A percentile compares a stretch with the other conserved stretches of the same genome.
phyloP scores from a whole-genome alignment of 345 rosid genomes.

The Eucalyptus camaldulensis region DNA sequence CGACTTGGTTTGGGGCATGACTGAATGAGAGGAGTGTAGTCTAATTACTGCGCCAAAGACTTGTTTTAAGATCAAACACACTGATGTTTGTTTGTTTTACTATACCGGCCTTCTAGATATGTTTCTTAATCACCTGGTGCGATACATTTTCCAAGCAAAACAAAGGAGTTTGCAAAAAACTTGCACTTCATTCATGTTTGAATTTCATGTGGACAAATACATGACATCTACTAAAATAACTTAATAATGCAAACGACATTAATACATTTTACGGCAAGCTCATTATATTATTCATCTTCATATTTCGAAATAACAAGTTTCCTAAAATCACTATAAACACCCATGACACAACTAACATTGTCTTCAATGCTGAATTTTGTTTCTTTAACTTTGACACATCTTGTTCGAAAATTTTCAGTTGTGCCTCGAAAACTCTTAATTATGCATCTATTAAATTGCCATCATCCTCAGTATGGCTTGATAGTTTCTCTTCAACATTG shows the following conservation, averaged over 20 bases:
- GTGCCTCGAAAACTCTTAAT: too few relatives aligned
- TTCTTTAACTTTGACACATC: background rate
- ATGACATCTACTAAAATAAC: background rate
- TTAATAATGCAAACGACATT: background rate
- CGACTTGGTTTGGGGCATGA: too few relatives aligned
- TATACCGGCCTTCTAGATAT: too few relatives aligned
- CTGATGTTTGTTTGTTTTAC: too few relatives aligned
- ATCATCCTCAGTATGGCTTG: background rate
- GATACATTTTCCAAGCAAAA: background rate
- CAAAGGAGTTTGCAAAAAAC: background rate
- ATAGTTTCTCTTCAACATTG: too few relatives aligned
- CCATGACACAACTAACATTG: background rate
- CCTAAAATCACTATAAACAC: background rate
- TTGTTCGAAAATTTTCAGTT: background rate
- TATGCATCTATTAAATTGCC: background rate
- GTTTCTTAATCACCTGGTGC: too few relatives aligned
- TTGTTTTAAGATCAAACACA: too few relatives aligned
- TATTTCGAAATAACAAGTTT: background rate
- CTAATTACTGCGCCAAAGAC: too few relatives aligned
- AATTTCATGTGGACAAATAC: background rate
- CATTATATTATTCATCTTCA: background rate
- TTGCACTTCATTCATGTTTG: background rate
- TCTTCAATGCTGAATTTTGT: background rate
- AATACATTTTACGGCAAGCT: too few relatives aligned
- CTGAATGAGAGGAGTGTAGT: too few relatives aligned